Base-by-base conservation (phyloP, 2,329 filamentous ascomycete species). In the Colletotrichum gloeosporioides region DNA sequence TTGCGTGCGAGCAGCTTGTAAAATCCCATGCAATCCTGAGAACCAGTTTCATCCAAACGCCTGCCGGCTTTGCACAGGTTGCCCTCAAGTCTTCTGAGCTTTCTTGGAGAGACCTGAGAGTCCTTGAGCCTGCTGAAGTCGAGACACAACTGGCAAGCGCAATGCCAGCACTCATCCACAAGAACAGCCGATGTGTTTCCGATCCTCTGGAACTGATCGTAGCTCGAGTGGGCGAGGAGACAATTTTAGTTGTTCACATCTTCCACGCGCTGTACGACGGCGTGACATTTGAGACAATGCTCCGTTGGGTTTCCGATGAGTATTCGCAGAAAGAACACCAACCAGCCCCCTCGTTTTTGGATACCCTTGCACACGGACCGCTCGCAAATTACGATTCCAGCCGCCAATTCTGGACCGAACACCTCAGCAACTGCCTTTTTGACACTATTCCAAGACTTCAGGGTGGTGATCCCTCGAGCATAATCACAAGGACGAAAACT, bases 251-350 rank as follows among this genome's bases (percentile, higher is more conserved):
- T 4, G 80, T 98, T 4, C 90, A 94, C 62, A 92, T 98, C 1
- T 98, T 98, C 84, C 96, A 98, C 82, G 95, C 91, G 0, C 83
- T 98, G 0, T 98, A 98, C 79, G 96, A 98, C 83, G 96, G 95
- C 3, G 93, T 91, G 78, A 96, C 95, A 77, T 89, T 98, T 53
- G 88, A 90, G 3, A 83, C 95, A 29, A 88, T 98, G 53, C 88
- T 98, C 25, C 82, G 90, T 4, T 84, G 88, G 25, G 87, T 98
- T 4, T 84, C 86, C 32, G 80, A 85, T 4, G 85, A 88, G 6
- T 95, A 95, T 79, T 78, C 81, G 18, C 80, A 32, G 57, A 66
- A 79, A 62, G 9, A 80, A 75, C 49, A 79, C 4, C 2, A 81
- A 1, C 80, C 82, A 9, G 87, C 87, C 0, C 91, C 92, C 1